Evolutionary conservation across 192 early-diverging fungal genomes (phyloP), one percentile per base, ranked within the genome.

Genomic region (Coemansia sp.): DNA sequence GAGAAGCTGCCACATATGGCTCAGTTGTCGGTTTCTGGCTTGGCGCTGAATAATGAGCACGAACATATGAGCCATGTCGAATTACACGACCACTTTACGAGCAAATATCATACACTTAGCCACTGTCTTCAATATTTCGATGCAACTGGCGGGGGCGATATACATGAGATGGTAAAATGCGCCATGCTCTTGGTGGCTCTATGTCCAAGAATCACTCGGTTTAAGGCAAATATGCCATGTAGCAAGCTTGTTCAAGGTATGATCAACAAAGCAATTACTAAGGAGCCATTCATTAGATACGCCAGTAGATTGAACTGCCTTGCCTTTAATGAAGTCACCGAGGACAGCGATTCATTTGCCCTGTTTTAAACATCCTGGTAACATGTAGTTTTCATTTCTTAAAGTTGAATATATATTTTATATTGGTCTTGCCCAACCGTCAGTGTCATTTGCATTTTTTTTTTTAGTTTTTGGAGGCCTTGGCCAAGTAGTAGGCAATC

Each of bases 401-500:
- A 42, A 42, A 4, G 15, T 42, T 42, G 15, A 42, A 15, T 15
- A 42, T 42, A 15, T 17, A 44, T 15, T 8, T 9, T 45, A 32
- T 48, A 64, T 42, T 4, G 15, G 14, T 42, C 15, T 42, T 15
- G 41, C 4, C 12, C 41, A 42, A 42, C 41, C 11, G 2, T 15
- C 41, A 42, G 14, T 12, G 14, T 42, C 41, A 14, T 12, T 1
- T 31, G 29, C 9, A 48, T 27, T 14, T 36, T 45, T 34, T 31
- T 27, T n/a, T 60, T 37, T 55, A 68, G 42, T 45, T 63, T 53
- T 72, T 68, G 12, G 66, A 39, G 4, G 77, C 59, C 50, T 60
- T 73, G 45, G 72, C 80, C 58, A 82, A 21, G 61, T 77, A 77
- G 37, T 63, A 72, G 1, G 75, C 80, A 5, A 50, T 62, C 2